Evolutionary conservation across 2,329 filamentous ascomycete species (phyloP), one percentile per base, ranked within the genome.

Genomic region (Xylaria sp.): DNA sequence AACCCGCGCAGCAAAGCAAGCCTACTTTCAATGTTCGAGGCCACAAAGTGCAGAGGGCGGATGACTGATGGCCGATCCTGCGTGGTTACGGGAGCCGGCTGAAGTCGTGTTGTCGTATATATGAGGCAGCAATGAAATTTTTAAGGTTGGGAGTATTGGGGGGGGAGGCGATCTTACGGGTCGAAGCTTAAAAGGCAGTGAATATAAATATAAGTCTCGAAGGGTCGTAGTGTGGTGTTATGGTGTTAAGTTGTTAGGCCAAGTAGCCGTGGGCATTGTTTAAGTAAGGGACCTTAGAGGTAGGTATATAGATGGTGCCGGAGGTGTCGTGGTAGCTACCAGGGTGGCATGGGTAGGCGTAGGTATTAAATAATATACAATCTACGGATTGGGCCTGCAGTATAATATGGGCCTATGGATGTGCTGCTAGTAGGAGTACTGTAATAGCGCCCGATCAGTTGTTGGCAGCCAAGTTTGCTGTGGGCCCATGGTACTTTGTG

Each of bases 331-430:
- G 46, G 23, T 23, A 63, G 51, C 25, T 64, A 46, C 46, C 41
- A 65, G 63, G 63, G 63, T 52, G 54, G 55, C 52, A 56, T 56
- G 52, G 52, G 52, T 56, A 39, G n/a, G n/a, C n/a, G n/a, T n/a
- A n/a, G n/a, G n/a, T n/a, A n/a, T n/a, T n/a, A n/a, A n/a, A n/a
- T n/a, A n/a, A n/a, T n/a, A n/a, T n/a, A n/a, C n/a, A n/a, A n/a
- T n/a, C n/a, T n/a, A n/a, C n/a, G 46, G 20, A 23, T 46, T 15
- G 44, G 18, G 15, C 44, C 5, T 52, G 25, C 10, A 52, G 28
- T 31, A 18, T 46, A 25, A 18, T 46, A 25, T 31, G 12, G 10
- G 31, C 37, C 9, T 50, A 34, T 25, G 23, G 1, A 25, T 25
- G 23, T 25, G 23, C 23, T 25, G 23, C 23, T 25, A 18, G 56